Percentiles rank a stretch among this genome's conserved stretches.
Evolutionary conservation across 140 eudicot genomes (phyloP).

Genomic region (Senecio squalidus): DNA sequence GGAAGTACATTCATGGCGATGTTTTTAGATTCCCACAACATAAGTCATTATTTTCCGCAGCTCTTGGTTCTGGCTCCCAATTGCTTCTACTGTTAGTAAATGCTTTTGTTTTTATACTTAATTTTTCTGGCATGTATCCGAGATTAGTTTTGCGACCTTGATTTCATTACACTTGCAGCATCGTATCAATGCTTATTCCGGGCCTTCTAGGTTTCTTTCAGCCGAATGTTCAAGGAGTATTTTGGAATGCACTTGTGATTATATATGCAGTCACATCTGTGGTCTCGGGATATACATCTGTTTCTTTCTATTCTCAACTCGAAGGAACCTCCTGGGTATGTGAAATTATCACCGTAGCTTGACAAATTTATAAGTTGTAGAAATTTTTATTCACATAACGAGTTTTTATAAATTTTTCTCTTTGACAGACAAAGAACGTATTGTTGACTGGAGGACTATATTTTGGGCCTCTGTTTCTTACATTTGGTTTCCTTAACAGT

Average conservation of each 20-base stretch:
- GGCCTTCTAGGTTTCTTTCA: conserved; percentile 31
- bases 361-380: background rate
- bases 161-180: conserved; percentile 20
- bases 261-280: conserved; percentile 32
- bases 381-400: background rate
- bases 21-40: conserved; percentile 41
- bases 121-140: background rate
- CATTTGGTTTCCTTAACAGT: conserved; percentile 31
- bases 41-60: conserved; percentile 39
- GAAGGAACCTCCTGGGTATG: conserved; percentile 45
- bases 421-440: conserved; percentile 33
- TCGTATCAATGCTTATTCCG: conserved; percentile 18
- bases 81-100: conserved; percentile 33
- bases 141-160: background rate
- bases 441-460: conserved; percentile 31
- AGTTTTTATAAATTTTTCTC: background rate
- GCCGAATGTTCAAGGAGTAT: background rate
- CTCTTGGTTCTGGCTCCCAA: conserved; percentile 41
- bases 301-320: conserved; percentile 34
- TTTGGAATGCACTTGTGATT: conserved; percentile 36
- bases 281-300: conserved; percentile 35
- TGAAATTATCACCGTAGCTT: background rate
- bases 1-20: conserved; percentile 48
- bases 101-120: background rate
- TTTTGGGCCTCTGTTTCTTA: conserved; percentile 39